Base-by-base conservation (phyloP, 805 yeast species). In the Saturnispora sekii region DNA sequence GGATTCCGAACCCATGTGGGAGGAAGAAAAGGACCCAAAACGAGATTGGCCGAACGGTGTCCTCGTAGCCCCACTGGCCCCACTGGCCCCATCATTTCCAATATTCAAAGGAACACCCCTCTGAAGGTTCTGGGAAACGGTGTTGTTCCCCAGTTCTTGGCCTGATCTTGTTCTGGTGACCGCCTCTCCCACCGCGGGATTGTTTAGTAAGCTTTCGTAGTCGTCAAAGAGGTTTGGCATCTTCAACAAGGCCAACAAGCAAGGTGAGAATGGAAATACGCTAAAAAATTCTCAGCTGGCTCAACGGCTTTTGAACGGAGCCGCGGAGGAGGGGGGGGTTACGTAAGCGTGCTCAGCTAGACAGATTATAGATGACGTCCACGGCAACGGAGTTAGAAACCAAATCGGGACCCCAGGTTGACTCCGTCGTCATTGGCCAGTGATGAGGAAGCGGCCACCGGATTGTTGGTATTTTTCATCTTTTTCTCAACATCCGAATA, bases 401-500 rank as follows among this genome's bases (percentile, higher is more conserved):
- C 53, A 26, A 40, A 43, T 31, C 46, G 36, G 16, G 45, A 40
- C 32, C 50, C 38, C 7, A 50, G 11, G 11, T 39, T 35, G n/a
- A 45, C 53, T 14, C 51, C 48, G 29, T 50, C 53, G 32, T 37
- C 45, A 3, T 45, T 17, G 8, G 21, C 40, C 9, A 21, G 28
- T 1, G 12, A 34, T 12, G 46, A 32, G 3, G 33, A 31, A 35
- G 14, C 26, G 28, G 18, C 35, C 9, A 16, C 21, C 2, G 38
- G 15, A 2, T 14, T 21, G 17, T 7, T 17, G 30, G 44, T 36
- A 8, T 26, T 26, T 11, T 49, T 78, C 16, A 76, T 50, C 48
- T 71, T 76, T 12, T 67, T 74, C 41, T 68, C 71, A 29, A 84
- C 76, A 8, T 72, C 70, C 45, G 75, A 77, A 60, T 90, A 96